phyloP scores from a whole-genome alignment of 2,329 filamentous ascomycete species.

The Venturia oleaginea region DNA sequence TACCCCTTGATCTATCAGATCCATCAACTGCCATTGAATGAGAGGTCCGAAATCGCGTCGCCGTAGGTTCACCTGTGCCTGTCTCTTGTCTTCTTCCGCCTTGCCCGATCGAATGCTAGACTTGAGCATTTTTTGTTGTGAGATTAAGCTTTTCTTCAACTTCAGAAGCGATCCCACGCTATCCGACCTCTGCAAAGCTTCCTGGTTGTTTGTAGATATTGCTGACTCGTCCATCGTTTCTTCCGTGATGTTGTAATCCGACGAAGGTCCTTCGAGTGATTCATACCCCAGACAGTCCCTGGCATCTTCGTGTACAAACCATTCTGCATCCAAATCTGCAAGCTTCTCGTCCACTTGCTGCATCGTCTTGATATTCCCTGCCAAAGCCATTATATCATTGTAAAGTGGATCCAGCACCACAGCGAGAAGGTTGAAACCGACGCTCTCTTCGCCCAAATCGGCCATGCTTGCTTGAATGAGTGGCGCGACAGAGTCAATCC shows the following conservation, averaged over 20 bases:
- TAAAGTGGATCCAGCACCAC: slow-evolving; percentile 58
- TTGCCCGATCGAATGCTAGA: slow-evolving; percentile 4
- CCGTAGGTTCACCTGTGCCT: neutral
- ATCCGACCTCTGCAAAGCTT: neutral
- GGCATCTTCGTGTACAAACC: slow-evolving; percentile 22
- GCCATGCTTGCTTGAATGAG: slow-evolving; percentile 61
- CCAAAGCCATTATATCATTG: slow-evolving; percentile 35
- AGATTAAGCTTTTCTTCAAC: neutral
- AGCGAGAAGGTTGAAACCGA: slow-evolving; percentile 71
- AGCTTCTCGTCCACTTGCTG: slow-evolving; percentile 33
- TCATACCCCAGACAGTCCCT: neutral
- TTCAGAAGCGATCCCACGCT: neutral
- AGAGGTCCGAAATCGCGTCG: slow-evolving; percentile 3
- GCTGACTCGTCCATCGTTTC: neutral
- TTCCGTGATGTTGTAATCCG: slow-evolving; percentile 2
- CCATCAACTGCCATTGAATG: slow-evolving; percentile 4
- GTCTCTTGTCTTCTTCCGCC: neutral
- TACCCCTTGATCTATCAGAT: neutral
- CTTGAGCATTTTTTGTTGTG: slow-evolving; percentile 5
- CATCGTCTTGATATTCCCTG: slow-evolving; percentile 38
- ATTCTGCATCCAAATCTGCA: slow-evolving; percentile 30
- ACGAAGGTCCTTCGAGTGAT: neutral
- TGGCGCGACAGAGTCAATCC: slow-evolving; percentile 56
- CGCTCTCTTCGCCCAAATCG: slow-evolving; percentile 48
- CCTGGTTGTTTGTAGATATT: neutral